These are phyloP conservation scores for Jatropha curcas DNA, from an alignment of 345 rosid species.

Conservation along the genomic window DNA sequence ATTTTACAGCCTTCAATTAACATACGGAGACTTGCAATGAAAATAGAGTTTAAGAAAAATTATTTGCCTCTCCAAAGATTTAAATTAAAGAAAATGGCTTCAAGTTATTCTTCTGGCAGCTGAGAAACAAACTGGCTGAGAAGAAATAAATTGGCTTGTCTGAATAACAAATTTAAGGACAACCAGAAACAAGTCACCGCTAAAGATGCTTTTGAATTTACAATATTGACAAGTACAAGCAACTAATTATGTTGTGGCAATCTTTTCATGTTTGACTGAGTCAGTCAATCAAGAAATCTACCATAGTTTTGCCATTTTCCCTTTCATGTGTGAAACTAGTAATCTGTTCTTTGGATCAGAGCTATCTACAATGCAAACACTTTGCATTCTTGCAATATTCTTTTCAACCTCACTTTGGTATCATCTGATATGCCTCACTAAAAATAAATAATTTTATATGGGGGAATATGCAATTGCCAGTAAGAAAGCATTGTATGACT, in stretches of 20 bases:
- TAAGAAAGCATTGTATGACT: neutral
- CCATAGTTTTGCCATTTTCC: neutral
- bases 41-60: neutral
- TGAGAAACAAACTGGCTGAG: no score
- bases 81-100: neutral
- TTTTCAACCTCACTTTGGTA: neutral
- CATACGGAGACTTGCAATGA: neutral
- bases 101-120: neutral
- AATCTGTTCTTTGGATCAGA: neutral
- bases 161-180: neutral
- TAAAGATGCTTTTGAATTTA: neutral
- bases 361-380: neutral
- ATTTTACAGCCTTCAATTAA: conserved; percentile 13
- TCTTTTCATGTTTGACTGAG: neutral
- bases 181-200: neutral
- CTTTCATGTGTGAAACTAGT: neutral
- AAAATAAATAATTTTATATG: neutral
- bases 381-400: neutral
- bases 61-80: neutral
- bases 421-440: neutral
- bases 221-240: neutral
- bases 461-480: neutral
- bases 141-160: neutral
- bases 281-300: neutral
- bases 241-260: neutral